Evolutionary conservation across 2,329 filamentous ascomycete species (phyloP), one percentile per base, ranked within the genome.

Genomic region (Sporothrix pseudoabietina): DNA sequence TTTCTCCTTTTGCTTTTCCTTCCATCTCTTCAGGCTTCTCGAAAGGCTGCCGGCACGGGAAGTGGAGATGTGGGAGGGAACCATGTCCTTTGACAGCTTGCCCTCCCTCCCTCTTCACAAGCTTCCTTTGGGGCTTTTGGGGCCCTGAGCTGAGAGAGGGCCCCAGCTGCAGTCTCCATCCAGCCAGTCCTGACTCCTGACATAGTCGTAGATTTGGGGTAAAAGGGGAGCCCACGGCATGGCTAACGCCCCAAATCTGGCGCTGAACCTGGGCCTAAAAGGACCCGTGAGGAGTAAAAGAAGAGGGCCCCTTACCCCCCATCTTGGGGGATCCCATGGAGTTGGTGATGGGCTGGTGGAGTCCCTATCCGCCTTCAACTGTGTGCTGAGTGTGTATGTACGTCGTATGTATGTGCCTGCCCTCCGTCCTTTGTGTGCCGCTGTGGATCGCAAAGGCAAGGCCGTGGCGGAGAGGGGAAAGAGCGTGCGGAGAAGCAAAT

Each of bases 381-480:
- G 14, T 16, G 30, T 52, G 16, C 44, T 54, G 12, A 41, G 52
- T 57, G 44, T 44, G 47, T 26, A 26, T 26, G 26, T 26, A 26
- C 26, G 26, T 26, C 26, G 26, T 26, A 26, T 26, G 26, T 26
- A 26, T 26, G 26, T 26, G 26, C 26, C 26, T 26, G 26, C 41
- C n/a, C 30, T 32, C 55, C 26, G 12, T 30, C 26, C 14, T 35
- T 47, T 49, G 16, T 49, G 69, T 59, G 69, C 69, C 55, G 68
- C 59, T 71, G 72, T 73, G 69, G 73, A 71, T 57, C 49, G 32
- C 63, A 49, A 49, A 49, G 44, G 63, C 66, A 69, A 49, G 66
- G 4, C 66, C 47, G 54, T 54, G 16, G 26, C n/a, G 22, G 49
- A 44, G 39, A 14, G n/a, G 30, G 54, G 49, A 66, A 32, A 30